Conservation (phyloP, 768 basidiomycete genomes). For the Tremella yokohamensis region DNA sequence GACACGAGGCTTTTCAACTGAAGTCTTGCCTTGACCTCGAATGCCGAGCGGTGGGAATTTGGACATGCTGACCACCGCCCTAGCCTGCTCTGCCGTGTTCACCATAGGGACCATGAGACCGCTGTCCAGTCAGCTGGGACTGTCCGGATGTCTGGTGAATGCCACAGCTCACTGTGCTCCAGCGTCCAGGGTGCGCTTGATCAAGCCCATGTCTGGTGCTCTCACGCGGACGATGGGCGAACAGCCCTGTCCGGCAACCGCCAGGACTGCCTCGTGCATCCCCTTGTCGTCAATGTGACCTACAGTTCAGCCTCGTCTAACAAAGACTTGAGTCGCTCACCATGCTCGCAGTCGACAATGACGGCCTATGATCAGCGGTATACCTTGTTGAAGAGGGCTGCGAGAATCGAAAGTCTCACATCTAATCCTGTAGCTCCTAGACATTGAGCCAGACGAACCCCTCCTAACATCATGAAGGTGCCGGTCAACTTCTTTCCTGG, state of each 20-base stretch:
- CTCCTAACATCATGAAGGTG: slow-evolving; percentile 11
- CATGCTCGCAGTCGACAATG: slow-evolving; percentile 29
- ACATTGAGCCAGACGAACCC: slow-evolving; percentile 15
- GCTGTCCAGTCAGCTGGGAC: slow-evolving; percentile 4
- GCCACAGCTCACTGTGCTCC: slow-evolving; percentile 11
- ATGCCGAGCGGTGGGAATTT: slow-evolving; percentile 33
- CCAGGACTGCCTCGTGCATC: slow-evolving; percentile 38
- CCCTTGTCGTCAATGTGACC: slow-evolving; percentile 38
- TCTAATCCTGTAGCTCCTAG: slow-evolving; percentile 20
- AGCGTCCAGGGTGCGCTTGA: slow-evolving; percentile 38
- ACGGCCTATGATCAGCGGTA: slow-evolving; percentile 7
- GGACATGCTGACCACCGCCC: slow-evolving; percentile 16
- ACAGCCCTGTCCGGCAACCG: slow-evolving; percentile 23
- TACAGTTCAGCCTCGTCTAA: too few relatives aligned
- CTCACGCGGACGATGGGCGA: slow-evolving; percentile 38
- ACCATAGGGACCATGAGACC: slow-evolving; percentile 27
- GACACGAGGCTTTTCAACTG: too few relatives aligned
- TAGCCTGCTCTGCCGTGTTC: slow-evolving; percentile 23
- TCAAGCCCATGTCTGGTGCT: slow-evolving; percentile 25
- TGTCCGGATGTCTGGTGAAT: neutral
- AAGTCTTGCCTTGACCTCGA: slow-evolving; percentile 23
- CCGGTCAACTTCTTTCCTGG: slow-evolving; percentile 2
- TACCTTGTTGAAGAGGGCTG: neutral
- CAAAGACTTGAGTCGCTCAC: too few relatives aligned
- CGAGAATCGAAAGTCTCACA: slow-evolving; percentile 10